Conservation (phyloP, 495 filamentous ascomycete species). For the Penicillium parvum region DNA sequence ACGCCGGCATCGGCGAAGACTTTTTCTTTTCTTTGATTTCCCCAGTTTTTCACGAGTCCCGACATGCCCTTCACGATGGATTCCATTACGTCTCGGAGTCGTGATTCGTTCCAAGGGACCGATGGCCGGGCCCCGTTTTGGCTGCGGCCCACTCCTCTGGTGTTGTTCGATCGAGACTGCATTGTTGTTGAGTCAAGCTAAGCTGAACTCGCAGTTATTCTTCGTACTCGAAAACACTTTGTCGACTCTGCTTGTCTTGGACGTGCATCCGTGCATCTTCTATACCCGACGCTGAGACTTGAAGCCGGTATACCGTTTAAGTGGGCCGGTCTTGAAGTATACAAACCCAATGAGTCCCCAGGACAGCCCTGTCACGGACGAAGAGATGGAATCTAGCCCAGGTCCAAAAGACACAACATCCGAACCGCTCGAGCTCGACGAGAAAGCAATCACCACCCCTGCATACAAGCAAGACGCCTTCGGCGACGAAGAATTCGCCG, state of each 20-base stretch:
- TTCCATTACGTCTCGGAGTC: conserved; percentile 15
- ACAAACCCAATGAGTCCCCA: too few relatives aligned
- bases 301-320: too few relatives aligned
- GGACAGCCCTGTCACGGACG: too few relatives aligned
- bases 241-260: too few relatives aligned
- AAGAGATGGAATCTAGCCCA: not conserved
- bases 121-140: conserved; percentile 6
- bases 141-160: conserved; percentile 9
- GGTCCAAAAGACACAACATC: not conserved
- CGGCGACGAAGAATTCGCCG: conserved; percentile 29
- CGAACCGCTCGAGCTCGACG: conserved; percentile 1
- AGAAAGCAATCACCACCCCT: conserved; percentile 5
- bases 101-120: conserved; percentile 16
- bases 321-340: too few relatives aligned
- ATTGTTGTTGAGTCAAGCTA: conserved; percentile 6
- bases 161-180: conserved; percentile 4
- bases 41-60: conserved; percentile 11
- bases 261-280: too few relatives aligned
- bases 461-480: conserved; percentile 26
- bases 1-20: conserved; percentile 18
- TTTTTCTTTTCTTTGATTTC: conserved; percentile 11
- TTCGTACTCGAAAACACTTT: too few relatives aligned
- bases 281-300: too few relatives aligned
- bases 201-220: not conserved
- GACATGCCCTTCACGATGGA: conserved; percentile 3